phyloP scores from a whole-genome alignment of 2,329 filamentous ascomycete genomes.

The Paradendryphiella salina region DNA sequence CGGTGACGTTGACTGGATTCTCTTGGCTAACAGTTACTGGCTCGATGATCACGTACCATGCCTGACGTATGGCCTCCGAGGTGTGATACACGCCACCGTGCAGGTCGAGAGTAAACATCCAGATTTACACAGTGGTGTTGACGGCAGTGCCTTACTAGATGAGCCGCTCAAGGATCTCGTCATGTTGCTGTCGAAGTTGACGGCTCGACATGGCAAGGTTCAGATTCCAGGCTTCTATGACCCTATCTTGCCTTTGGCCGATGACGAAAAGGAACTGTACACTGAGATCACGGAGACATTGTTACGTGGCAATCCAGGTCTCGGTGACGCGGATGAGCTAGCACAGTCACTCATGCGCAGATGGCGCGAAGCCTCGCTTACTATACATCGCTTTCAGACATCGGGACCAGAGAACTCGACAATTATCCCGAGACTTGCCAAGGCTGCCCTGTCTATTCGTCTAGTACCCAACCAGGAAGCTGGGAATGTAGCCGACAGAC shows the following conservation, averaged over 20 bases:
- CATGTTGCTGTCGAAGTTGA: conserved; percentile 77
- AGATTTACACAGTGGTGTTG: conserved; percentile 94
- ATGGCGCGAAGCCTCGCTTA: conserved; percentile 94
- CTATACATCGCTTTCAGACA: conserved; percentile 89
- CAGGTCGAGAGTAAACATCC: conserved; percentile 83
- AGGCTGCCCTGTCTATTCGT: conserved; percentile 84
- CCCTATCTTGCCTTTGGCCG: conserved; percentile 72
- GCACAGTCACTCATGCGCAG: conserved; percentile 86
- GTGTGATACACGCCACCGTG: conserved; percentile 90
- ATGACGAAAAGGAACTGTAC: conserved; percentile 78
- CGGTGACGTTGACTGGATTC: conserved; percentile 88
- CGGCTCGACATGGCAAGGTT: conserved; percentile 77
- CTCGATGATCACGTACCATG: conserved; percentile 94
- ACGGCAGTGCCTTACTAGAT: conserved; percentile 85
- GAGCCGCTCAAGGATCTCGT: conserved; percentile 93
- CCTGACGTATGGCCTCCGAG: conserved; percentile 89
- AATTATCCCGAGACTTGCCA: conserved; percentile 86
- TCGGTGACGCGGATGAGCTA: conserved; percentile 67
- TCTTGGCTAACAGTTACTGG: conserved; percentile 98
- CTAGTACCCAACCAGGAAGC: conserved; percentile 93
- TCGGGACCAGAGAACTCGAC: conserved; percentile 87
- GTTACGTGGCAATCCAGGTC: conserved; percentile 69
- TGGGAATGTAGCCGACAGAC: conserved; percentile 68
- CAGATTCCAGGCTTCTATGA: conserved; percentile 90
- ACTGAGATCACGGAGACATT: conserved; percentile 80